Evolutionary conservation across 176 grass and related monocot genomes (phyloP).

Genomic region (Ananas comosus): DNA sequence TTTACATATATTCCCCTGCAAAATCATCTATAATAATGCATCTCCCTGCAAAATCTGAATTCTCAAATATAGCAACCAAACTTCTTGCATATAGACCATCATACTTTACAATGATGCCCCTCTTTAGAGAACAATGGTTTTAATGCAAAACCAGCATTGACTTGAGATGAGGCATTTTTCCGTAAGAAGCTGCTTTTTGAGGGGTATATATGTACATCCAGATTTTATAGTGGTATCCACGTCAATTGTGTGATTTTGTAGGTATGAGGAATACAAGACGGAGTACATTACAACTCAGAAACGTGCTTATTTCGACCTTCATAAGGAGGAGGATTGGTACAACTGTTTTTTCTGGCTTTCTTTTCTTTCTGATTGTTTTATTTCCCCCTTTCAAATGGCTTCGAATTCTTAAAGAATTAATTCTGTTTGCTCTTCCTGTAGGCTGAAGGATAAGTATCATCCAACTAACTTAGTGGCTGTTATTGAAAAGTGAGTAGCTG

Average conservation of each 20-base stretch:
- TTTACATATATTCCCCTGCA: neutral
- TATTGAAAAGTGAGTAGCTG: slow-evolving; percentile 71
- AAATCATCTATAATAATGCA: no score
- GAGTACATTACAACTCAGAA: slow-evolving; percentile 99
- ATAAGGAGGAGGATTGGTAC: slow-evolving; percentile 95
- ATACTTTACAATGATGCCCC: no score
- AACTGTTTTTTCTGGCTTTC: neutral
- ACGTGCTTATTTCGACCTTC: slow-evolving; percentile 83
- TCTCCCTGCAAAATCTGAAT: no score
- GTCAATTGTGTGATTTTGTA: slow-evolving; percentile 27
- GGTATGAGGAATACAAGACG: slow-evolving; percentile 87
- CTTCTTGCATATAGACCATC: no score
- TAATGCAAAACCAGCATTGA: no score
- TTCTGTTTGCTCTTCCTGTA: slow-evolving; percentile 34
- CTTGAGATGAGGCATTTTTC: no score
- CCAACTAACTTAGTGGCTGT: slow-evolving; percentile 88
- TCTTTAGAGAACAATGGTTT: no score
- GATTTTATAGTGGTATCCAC: neutral
- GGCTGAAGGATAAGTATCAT: slow-evolving; percentile 99
- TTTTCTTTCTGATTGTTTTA: neutral
- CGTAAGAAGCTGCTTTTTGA: no score
- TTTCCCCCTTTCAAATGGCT: neutral
- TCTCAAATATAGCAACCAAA: no score
- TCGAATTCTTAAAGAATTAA: slow-evolving; percentile 1
- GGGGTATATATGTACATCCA: no score